Base-by-base conservation (phyloP, 2,329 filamentous ascomycete genomes). In the Paradendryphiella salina region DNA sequence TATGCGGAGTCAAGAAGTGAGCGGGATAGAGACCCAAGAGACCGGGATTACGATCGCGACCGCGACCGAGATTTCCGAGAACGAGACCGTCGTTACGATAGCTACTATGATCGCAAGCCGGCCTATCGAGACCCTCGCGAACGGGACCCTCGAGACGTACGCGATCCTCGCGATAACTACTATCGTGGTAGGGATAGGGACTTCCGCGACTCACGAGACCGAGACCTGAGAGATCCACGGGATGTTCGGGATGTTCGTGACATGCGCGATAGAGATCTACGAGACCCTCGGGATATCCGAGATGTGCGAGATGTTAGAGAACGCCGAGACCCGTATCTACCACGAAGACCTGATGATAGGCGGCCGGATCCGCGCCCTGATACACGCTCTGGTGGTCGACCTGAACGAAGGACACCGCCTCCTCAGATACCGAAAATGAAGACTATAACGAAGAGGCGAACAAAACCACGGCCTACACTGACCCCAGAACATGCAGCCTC, bases 401-500 rank as follows among this genome's bases (percentile, higher is more conserved):
- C 56, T 11, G 73, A 75, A 38, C 64, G 72, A 37, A 64, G 67
- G 42, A 71, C 72, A 32, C 73, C 71, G 15, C 63, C 67, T 13
- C 72, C 75, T 46, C 72, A 73, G 23, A 70, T 67, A 58, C 75
- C 70, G 18, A 78, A 72, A 69, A 85, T 75, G 54, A 76, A 82
- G 60, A 84, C 82, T 61, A 77, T 88, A 46, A 84, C 84, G 3
- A 80, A 88, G 72, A 89, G 81, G 69, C 84, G 87, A 23, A 76
- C 84, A 10, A 94, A 91, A 67, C 79, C 85, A 38, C 85, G 86
- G 44, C 90, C 90, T 2, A 82, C 79, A 4, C 76, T 97, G 1
- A 76, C 86, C 0, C 76, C 85, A 18, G 89, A 96, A 26, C 83
- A 93, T 63, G 84, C 85, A 9, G 78, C 80, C 5, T 96, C 92